phyloP scores from a whole-genome alignment of 371 early-diverging fungal species.

The Phascolomyces articulosus region DNA sequence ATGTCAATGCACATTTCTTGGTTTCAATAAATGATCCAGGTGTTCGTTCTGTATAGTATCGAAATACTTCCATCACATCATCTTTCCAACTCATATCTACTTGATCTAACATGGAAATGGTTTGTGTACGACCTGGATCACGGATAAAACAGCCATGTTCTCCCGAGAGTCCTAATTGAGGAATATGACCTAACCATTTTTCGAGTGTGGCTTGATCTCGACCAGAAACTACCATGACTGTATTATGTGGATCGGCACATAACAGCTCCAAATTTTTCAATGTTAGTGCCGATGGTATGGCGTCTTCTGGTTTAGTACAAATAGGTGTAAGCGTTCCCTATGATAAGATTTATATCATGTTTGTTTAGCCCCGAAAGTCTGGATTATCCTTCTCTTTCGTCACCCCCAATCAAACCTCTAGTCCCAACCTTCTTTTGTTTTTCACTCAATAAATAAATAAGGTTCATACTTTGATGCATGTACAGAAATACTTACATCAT shows the following conservation, averaged over 20 bases:
- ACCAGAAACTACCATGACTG: constrained; percentile 92
- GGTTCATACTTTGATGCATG: too few species aligned
- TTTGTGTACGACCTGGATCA: constrained; percentile 75
- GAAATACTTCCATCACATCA: constrained; percentile 87
- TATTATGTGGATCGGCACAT: constrained; percentile 74
- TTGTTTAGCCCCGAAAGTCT: too few species aligned
- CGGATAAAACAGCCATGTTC: constrained; percentile 95
- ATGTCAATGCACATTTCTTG: constrained; percentile 82
- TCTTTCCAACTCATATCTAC: constrained; percentile 90
- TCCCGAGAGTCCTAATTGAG: constrained; percentile 83
- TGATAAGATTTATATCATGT: not conserved
- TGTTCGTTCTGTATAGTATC: constrained; percentile 91
- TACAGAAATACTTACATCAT: constrained; percentile 64
- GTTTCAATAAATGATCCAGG: constrained; percentile 86
- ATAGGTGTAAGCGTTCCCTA: constrained; percentile 86
- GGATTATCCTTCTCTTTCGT: too few species aligned
- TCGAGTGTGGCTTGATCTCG: constrained; percentile 86
- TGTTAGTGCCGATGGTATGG: constrained; percentile 67
- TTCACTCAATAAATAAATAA: not conserved
- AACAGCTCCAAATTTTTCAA: constrained; percentile 62
- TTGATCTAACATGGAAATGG: constrained; percentile 82
- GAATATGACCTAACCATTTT: constrained; percentile 78
- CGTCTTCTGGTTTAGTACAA: constrained; percentile 68
- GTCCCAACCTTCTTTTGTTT: not conserved
- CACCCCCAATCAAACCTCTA: too few species aligned